These are phyloP conservation scores for Phialophora verrucosa DNA, from an alignment of 2,329 filamentous ascomycete species.

Conservation along the genomic window DNA sequence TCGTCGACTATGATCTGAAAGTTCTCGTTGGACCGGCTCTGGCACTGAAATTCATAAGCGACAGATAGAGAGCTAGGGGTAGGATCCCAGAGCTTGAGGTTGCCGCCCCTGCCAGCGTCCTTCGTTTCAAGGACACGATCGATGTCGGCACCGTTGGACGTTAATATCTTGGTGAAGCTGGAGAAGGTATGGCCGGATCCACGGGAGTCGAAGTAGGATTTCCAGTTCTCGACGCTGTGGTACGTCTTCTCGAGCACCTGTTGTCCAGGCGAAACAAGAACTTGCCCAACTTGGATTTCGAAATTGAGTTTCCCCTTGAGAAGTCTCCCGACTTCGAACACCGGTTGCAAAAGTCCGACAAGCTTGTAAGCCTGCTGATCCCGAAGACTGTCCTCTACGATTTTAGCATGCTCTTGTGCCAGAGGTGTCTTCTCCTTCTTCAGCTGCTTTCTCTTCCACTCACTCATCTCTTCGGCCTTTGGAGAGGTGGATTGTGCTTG, in stretches of 20 bases:
- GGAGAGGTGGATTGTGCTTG: not conserved
- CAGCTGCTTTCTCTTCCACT: slow-evolving; percentile 28
- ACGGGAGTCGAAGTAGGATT: slow-evolving; percentile 42
- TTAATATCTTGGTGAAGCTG: slow-evolving; percentile 47
- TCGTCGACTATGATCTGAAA: slow-evolving; percentile 47
- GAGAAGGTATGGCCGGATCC: slow-evolving; percentile 34
- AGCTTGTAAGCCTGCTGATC: slow-evolving; percentile 39
- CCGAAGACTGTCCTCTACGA: slow-evolving; percentile 18
- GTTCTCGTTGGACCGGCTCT: slow-evolving; percentile 40
- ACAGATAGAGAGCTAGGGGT: slow-evolving; percentile 32
- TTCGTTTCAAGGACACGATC: slow-evolving; percentile 48
- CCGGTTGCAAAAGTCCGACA: slow-evolving; percentile 41
- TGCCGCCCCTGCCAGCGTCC: slow-evolving; percentile 30
- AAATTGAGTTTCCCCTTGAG: slow-evolving; percentile 46
- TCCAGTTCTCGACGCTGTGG: slow-evolving; percentile 41
- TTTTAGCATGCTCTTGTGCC: slow-evolving; percentile 24
- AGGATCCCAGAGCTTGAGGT: slow-evolving; percentile 23
- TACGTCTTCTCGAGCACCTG: slow-evolving; percentile 19
- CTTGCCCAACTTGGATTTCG: slow-evolving; percentile 48
- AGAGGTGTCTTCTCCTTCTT: slow-evolving; percentile 28
- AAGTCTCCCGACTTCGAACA: slow-evolving; percentile 44
- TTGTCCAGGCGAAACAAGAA: slow-evolving; percentile 41
- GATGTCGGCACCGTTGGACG: slow-evolving; percentile 49
- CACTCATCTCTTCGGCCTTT: slow-evolving; percentile 24
- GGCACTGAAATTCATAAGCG: slow-evolving; percentile 50